Conservation (phyloP, 148 eudicot genomes). For the Gaultheria prostrata region DNA sequence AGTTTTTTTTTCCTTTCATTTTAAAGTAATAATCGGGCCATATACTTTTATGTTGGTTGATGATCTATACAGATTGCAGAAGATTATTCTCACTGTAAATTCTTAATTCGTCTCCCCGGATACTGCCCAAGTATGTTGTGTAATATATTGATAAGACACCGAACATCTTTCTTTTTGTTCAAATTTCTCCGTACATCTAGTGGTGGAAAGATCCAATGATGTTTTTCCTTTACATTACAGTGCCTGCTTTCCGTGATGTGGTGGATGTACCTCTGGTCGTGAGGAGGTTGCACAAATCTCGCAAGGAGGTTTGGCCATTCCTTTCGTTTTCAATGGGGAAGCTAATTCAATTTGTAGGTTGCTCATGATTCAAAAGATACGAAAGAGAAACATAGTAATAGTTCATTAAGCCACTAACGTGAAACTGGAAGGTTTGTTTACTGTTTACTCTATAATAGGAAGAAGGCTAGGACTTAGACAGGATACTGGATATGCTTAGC, state of each 20-base stretch:
- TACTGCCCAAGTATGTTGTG: slow-evolving; percentile 88
- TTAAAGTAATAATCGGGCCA: background rate
- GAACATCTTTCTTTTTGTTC: background rate
- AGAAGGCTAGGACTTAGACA: no score
- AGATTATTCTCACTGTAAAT: slow-evolving; percentile 94
- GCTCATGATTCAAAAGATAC: background rate
- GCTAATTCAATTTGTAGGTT: background rate
- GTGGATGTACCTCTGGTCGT: slow-evolving; percentile 97
- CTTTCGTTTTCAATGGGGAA: slow-evolving; percentile 4
- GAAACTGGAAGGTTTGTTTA: no score
- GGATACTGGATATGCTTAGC: no score
- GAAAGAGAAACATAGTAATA: background rate
- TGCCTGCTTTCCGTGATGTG: slow-evolving; percentile 98
- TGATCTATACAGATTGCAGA: slow-evolving; percentile 74
- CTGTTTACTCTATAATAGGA: no score
- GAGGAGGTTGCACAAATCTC: slow-evolving; percentile 86
- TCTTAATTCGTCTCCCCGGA: slow-evolving; percentile 97
- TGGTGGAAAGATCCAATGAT: background rate
- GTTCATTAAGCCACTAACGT: no score
- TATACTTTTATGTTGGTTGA: background rate
- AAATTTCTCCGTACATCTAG: background rate
- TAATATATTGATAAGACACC: slow-evolving; percentile 9
- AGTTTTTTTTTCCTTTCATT: background rate
- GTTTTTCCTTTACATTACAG: slow-evolving; percentile 35
- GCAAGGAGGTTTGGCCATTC: slow-evolving; percentile 60